Conservation (phyloP, 2,329 filamentous ascomycete species). For the Fusarium miscanthi region DNA sequence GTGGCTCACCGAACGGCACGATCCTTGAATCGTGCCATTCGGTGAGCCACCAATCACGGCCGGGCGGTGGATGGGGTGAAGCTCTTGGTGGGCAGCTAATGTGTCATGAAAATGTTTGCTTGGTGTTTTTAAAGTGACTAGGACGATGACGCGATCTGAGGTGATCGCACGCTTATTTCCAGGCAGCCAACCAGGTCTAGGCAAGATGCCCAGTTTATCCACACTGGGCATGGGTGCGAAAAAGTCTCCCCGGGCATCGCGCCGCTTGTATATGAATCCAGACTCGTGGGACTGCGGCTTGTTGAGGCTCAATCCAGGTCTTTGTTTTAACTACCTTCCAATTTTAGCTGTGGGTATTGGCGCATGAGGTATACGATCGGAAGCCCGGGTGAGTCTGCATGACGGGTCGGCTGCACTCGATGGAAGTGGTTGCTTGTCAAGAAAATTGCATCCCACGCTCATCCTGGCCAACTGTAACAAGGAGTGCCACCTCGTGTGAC, state of each 20-base stretch:
- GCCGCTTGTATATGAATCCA: slow-evolving; percentile 19
- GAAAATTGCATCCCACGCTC: slow-evolving; percentile 12
- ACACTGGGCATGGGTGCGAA: slow-evolving; percentile 17
- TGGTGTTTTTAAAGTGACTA: slow-evolving; percentile 31
- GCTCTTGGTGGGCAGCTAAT: slow-evolving; percentile 28
- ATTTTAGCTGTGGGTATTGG: slow-evolving; percentile 4
- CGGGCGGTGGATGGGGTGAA: background rate
- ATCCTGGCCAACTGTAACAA: background rate
- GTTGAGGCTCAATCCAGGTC: background rate
- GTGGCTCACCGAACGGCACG: too few species aligned
- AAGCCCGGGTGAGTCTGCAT: background rate
- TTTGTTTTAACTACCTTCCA: slow-evolving; percentile 30
- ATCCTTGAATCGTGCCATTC: slow-evolving; percentile 38
- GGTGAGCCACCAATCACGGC: slow-evolving; percentile 6
- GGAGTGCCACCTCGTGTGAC: slow-evolving; percentile 20
- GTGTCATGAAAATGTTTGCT: slow-evolving; percentile 37
- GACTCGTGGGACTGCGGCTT: slow-evolving; percentile 22
- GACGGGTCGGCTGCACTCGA: too few species aligned
- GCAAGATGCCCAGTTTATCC: slow-evolving; percentile 10
- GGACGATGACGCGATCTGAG: slow-evolving; percentile 48
- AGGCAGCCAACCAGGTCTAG: slow-evolving; percentile 20
- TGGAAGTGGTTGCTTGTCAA: background rate
- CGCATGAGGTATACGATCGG: background rate
- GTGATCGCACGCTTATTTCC: slow-evolving; percentile 37
- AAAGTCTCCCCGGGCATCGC: slow-evolving; percentile 23